Percentiles rank a stretch among this genome's conserved stretches.
Evolutionary conservation across 2,329 filamentous ascomycete species (phyloP).

Genomic region (Dactylellina cionopaga): DNA sequence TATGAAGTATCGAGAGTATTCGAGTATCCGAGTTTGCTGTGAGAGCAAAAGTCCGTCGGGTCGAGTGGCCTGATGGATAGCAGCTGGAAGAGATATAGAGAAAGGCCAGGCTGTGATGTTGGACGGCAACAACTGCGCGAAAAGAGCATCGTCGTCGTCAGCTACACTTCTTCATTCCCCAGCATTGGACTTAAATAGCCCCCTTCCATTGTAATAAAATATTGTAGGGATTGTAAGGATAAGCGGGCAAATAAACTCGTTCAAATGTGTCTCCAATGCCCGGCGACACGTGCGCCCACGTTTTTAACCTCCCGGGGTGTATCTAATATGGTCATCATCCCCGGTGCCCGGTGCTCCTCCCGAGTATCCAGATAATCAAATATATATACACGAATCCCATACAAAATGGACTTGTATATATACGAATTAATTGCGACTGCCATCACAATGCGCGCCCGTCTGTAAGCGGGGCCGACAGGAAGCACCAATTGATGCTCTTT

Average conservation of each 20-base stretch:
- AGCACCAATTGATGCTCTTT: too few relatives aligned
- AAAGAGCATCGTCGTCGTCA: too few relatives aligned
- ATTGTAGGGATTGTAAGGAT: too few relatives aligned
- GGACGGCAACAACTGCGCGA: neutral
- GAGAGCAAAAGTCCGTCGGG: too few relatives aligned
- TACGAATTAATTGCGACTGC: too few relatives aligned
- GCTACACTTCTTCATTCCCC: too few relatives aligned
- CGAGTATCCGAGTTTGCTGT: neutral
- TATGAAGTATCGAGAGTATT: neutral
- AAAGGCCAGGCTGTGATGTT: constrained; percentile 39
- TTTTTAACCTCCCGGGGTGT: neutral
- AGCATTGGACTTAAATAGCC: too few relatives aligned
- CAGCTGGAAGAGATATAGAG: neutral
- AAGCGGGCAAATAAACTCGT: neutral
- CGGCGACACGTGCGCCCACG: neutral
- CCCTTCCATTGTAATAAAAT: too few relatives aligned
- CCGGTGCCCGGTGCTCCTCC: neutral
- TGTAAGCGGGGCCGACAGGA: too few relatives aligned
- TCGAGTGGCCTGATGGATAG: neutral
- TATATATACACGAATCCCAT: neutral
- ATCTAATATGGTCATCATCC: neutral
- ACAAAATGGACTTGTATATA: too few relatives aligned
- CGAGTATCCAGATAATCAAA: neutral
- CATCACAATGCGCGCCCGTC: too few relatives aligned
- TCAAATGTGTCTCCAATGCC: neutral